Evolutionary conservation across 2,329 filamentous ascomycete genomes (phyloP).

Genomic region (Pseudogymnoascus sp.): DNA sequence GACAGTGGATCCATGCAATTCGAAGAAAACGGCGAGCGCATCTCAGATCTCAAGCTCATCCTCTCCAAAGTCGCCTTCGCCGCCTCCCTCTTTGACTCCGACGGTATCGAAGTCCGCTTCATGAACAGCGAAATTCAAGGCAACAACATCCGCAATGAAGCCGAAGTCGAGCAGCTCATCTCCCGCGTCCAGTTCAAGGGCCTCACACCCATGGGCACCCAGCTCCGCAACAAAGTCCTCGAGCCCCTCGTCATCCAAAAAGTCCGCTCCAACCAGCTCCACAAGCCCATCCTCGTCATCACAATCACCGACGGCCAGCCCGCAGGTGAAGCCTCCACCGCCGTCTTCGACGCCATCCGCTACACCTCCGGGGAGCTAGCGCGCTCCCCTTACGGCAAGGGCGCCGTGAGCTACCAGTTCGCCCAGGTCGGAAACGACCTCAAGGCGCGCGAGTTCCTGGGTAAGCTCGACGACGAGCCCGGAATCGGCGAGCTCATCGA

Average conservation of each 20-base stretch:
- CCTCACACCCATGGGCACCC: constrained; percentile 57
- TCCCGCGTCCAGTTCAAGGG: constrained; percentile 53
- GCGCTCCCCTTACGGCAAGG: constrained; percentile 42
- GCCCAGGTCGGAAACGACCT: constrained; percentile 61
- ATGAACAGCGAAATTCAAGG: constrained; percentile 52
- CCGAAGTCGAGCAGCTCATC: constrained; percentile 50
- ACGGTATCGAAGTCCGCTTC: constrained; percentile 60
- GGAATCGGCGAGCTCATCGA: constrained; percentile 53
- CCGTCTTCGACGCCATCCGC: constrained; percentile 49
- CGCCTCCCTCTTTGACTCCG: constrained; percentile 59
- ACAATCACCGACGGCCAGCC: constrained; percentile 59
- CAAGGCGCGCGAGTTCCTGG: constrained; percentile 54
- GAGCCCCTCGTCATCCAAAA: constrained; percentile 48
- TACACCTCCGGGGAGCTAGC: constrained; percentile 43
- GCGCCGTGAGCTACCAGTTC: constrained; percentile 58
- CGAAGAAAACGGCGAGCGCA: constrained; percentile 56
- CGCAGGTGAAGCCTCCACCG: constrained; percentile 48
- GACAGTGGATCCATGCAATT: constrained; percentile 64
- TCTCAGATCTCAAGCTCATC: constrained; percentile 57
- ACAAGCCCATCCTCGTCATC: constrained; percentile 57
- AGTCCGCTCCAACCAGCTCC: constrained; percentile 42
- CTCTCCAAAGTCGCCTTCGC: constrained; percentile 54
- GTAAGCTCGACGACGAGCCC: constrained; percentile 55
- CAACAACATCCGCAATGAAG: constrained; percentile 47
- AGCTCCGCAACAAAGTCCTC: constrained; percentile 53